Evolutionary conservation across 768 basidiomycete species (phyloP).

Genomic region (Mycena filopes): DNA sequence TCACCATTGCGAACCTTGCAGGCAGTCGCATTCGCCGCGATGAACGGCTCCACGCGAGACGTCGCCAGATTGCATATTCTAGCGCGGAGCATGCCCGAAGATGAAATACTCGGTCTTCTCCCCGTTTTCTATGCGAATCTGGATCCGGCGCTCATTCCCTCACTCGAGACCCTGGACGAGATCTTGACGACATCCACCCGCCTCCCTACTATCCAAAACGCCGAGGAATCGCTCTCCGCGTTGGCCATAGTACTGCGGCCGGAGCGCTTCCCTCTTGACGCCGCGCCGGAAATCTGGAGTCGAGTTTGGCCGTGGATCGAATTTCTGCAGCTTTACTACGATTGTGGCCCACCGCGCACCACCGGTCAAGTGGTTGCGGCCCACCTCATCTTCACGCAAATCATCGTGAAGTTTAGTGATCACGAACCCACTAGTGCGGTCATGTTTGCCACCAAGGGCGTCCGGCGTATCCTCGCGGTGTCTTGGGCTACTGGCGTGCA

Average conservation of each 20-base stretch:
- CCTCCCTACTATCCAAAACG: slow-evolving; percentile 9
- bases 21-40: slow-evolving; percentile 17
- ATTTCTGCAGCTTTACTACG: slow-evolving; percentile 12
- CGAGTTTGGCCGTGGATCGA: slow-evolving; percentile 19
- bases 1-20: slow-evolving; percentile 5
- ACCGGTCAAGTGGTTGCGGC: slow-evolving; percentile 5
- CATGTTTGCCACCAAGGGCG: slow-evolving; percentile 15
- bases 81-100: slow-evolving; percentile 9
- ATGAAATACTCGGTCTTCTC: slow-evolving; percentile 16
- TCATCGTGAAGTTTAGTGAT: slow-evolving; percentile 13
- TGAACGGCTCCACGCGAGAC: slow-evolving; percentile 18
- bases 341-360: slow-evolving; percentile 7
- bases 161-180: slow-evolving; percentile 17
- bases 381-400: slow-evolving; percentile 6
- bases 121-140: slow-evolving; percentile 22
- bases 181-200: slow-evolving; percentile 4
- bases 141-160: slow-evolving; percentile 14
- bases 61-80: slow-evolving; percentile 8
- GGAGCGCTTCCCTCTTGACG: slow-evolving; percentile 9
- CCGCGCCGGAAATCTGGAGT: slow-evolving; percentile 13
- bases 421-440: slow-evolving; percentile 7
- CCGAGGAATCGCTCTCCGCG: slow-evolving; percentile 1
- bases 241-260: slow-evolving; percentile 1
- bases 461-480: slow-evolving; percentile 13
- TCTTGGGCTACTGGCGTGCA: slow-evolving; percentile 13